A percentile compares a stretch with the other conserved stretches of the same genome.
Conservation (phyloP, 1,284 basidiomycete species). For the Ceratobasidium sp. region DNA sequence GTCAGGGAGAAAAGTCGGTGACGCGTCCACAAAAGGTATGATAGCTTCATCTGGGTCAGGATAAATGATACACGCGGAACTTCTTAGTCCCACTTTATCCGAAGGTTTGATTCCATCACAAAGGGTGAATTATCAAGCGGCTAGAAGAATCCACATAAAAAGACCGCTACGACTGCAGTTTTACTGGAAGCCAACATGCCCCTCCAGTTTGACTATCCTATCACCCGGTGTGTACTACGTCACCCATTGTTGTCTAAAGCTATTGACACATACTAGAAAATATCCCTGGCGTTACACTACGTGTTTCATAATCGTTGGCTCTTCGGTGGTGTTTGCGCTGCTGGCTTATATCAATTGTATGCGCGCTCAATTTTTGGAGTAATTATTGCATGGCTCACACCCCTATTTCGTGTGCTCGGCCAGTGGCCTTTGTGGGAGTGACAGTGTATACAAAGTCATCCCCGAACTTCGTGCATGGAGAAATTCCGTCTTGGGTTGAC, state of each 20-base stretch:
- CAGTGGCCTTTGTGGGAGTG: not conserved
- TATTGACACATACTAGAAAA: not conserved
- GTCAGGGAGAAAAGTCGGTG: too few relatives aligned
- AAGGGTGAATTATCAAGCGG: too few relatives aligned
- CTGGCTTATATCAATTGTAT: not conserved
- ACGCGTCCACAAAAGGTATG: too few relatives aligned
- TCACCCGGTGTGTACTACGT: not conserved
- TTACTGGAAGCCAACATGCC: too few relatives aligned
- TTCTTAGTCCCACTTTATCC: too few relatives aligned
- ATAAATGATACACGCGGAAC: too few relatives aligned
- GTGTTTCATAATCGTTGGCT: not conserved
- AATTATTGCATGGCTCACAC: too few relatives aligned
- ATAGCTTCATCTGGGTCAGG: too few relatives aligned
- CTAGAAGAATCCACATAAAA: too few relatives aligned
- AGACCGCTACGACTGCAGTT: too few relatives aligned
- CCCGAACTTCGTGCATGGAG: not conserved
- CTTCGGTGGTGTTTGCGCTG: not conserved
- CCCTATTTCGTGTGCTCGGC: too few relatives aligned
- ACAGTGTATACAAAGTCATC: not conserved
- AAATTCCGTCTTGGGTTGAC: not conserved
- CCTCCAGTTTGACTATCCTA: not conserved
- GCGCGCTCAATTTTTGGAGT: not conserved
- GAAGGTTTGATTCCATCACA: too few relatives aligned
- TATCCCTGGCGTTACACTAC: not conserved
- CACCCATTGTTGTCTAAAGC: not conserved